phyloP scores from a whole-genome alignment of 1,284 basidiomycete species.

The Moniliella sp. region DNA sequence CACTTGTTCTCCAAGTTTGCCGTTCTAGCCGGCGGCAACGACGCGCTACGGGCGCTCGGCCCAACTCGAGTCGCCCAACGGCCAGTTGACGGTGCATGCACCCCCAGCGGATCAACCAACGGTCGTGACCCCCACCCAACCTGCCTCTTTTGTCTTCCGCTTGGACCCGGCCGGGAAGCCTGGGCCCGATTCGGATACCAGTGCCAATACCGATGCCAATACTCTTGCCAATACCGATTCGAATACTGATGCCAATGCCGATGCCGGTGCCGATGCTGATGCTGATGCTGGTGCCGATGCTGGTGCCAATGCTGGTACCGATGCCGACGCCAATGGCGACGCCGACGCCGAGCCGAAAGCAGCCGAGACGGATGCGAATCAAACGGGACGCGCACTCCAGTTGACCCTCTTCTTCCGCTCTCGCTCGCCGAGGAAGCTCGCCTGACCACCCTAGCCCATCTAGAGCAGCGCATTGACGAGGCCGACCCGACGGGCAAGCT shows the following conservation, averaged over 20 bases:
- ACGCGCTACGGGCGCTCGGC: conserved; percentile 6
- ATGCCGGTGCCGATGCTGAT: no score
- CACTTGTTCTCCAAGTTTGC: conserved; percentile 19
- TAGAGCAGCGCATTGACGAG: conserved; percentile 1
- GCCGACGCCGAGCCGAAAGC: no score
- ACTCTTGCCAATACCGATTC: no score
- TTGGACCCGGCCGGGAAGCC: conserved; percentile 5
- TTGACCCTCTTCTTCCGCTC: conserved; percentile 12
- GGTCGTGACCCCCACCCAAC: conserved; percentile 13
- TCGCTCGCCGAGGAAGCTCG: conserved; percentile 13
- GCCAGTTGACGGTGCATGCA: conserved; percentile 3
- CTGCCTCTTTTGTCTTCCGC: conserved; percentile 17
- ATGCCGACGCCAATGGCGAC: no score
- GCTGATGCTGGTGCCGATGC: no score
- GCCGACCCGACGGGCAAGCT: neutral
- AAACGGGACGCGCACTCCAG: no score
- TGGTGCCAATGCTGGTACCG: no score
- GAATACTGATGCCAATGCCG: no score
- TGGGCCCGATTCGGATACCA: neutral
- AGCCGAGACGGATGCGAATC: no score
- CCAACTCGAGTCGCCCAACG: conserved; percentile 1
- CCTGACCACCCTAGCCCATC: neutral
- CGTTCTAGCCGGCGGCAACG: conserved; percentile 10
- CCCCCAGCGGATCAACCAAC: conserved; percentile 1
- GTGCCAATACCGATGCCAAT: no score